A percentile compares a stretch with the other conserved stretches of the same genome.
phyloP scores from a whole-genome alignment of 208 protist genomes.

The Wallacemonas sp. region DNA sequence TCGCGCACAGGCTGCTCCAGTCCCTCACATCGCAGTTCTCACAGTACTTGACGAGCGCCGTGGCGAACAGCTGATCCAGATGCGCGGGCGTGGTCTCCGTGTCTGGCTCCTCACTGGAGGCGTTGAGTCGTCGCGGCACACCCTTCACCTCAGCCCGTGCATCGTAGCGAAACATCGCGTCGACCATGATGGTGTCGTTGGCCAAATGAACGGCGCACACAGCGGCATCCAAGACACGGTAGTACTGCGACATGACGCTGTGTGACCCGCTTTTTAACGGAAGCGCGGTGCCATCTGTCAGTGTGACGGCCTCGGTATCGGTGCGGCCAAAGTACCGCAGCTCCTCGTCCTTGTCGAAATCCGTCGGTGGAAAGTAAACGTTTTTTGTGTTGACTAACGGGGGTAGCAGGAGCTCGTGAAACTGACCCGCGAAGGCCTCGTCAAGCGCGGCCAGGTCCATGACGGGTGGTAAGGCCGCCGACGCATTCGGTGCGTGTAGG shows the following conservation, averaged over 20 bases:
- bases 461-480: no score
- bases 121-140: background rate
- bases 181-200: slow-evolving; percentile 32
- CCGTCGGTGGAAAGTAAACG: background rate
- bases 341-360: background rate
- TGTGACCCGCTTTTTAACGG: background rate
- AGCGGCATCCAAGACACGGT: slow-evolving; percentile 20
- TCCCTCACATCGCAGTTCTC: slow-evolving; percentile 24
- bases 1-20: slow-evolving; percentile 23
- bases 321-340: slow-evolving; percentile 27
- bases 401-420: background rate
- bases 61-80: slow-evolving; percentile 41
- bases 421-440: background rate
- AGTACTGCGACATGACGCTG: slow-evolving; percentile 6
- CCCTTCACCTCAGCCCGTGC: background rate
- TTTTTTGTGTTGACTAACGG: background rate
- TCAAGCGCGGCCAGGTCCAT: no score
- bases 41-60: slow-evolving; percentile 51
- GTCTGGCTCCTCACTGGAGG: background rate
- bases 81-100: background rate
- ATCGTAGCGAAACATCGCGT: slow-evolving; percentile 22
- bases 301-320: background rate
- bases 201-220: slow-evolving; percentile 41
- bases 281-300: slow-evolving; percentile 3
- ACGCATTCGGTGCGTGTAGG: no score